phyloP scores from a whole-genome alignment of 306 rosid species.

The Vigna trinervia region DNA sequence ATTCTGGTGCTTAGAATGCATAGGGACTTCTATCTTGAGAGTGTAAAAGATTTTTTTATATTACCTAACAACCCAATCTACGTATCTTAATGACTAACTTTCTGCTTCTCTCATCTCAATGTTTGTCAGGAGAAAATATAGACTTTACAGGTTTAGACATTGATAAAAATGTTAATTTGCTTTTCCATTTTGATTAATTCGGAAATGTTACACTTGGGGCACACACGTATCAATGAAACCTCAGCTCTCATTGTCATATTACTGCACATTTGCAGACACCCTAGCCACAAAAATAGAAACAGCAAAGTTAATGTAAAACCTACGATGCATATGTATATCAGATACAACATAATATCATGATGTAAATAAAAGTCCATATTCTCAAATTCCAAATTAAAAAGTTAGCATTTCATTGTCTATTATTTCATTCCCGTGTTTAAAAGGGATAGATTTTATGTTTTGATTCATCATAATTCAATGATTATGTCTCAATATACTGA shows the following conservation, averaged over 20 bases:
- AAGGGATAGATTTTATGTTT: too few relatives aligned
- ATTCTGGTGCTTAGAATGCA: constrained; percentile 26
- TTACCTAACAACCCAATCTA: not conserved
- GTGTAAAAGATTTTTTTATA: not conserved
- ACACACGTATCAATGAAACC: not conserved
- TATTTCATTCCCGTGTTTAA: too few relatives aligned
- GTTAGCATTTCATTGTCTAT: too few relatives aligned
- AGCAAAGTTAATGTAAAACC: too few relatives aligned
- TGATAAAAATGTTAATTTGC: not conserved
- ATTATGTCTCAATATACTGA: too few relatives aligned
- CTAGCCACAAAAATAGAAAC: too few relatives aligned
- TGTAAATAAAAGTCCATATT: too few relatives aligned
- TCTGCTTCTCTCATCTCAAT: not conserved
- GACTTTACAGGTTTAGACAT: not conserved
- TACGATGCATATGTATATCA: too few relatives aligned
- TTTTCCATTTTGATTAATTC: not conserved
- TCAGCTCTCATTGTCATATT: not conserved
- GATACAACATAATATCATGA: too few relatives aligned
- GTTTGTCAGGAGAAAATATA: not conserved
- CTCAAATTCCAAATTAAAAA: too few relatives aligned
- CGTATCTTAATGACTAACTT: not conserved
- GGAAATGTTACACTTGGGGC: not conserved
- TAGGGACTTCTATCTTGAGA: not conserved
- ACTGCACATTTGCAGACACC: not conserved
- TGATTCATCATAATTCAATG: too few relatives aligned